These are phyloP conservation scores for Kodamaea derodonti DNA, from an alignment of 1,139 yeast genomes.

Conservation along the genomic window DNA sequence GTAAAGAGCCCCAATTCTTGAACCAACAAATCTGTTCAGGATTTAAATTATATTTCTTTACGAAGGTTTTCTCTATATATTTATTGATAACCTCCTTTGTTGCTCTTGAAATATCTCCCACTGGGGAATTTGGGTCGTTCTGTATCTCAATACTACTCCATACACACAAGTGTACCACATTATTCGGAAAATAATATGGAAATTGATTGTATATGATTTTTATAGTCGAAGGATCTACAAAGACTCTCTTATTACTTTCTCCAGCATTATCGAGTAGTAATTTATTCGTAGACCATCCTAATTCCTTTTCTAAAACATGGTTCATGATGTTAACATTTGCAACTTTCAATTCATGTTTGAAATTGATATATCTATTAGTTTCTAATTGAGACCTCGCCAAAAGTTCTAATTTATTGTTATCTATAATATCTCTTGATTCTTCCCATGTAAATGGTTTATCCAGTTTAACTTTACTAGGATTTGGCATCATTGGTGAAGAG, in stretches of 20 bases:
- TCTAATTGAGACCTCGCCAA: slow-evolving; percentile 37
- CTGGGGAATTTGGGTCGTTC: slow-evolving; percentile 26
- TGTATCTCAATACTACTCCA: slow-evolving; percentile 38
- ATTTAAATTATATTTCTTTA: slow-evolving; percentile 32
- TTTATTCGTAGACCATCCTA: slow-evolving; percentile 29
- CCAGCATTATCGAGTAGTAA: slow-evolving; percentile 18
- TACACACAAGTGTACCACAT: slow-evolving; percentile 38
- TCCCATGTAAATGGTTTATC: slow-evolving; percentile 28
- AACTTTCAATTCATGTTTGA: slow-evolving; percentile 30
- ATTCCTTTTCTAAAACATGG: slow-evolving; percentile 33
- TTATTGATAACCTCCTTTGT: slow-evolving; percentile 35
- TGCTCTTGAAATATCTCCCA: slow-evolving; percentile 43
- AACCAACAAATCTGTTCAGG: slow-evolving; percentile 51
- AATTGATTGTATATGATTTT: slow-evolving; percentile 38
- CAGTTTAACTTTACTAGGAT: slow-evolving; percentile 34
- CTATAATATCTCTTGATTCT: slow-evolving; percentile 29
- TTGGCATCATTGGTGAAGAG: slow-evolving; percentile 37
- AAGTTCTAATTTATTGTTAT: slow-evolving; percentile 31
- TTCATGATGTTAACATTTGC: slow-evolving; percentile 29
- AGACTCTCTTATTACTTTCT: slow-evolving; percentile 9
- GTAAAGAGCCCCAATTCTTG: slow-evolving; percentile 58
- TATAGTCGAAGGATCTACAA: slow-evolving; percentile 20
- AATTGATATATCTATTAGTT: slow-evolving; percentile 31
- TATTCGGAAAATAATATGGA: slow-evolving; percentile 38
- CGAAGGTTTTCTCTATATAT: slow-evolving; percentile 45